These are phyloP conservation scores for Halophytophthora polymorphica DNA, from an alignment of 352 stramenopile species.

Conservation along the genomic window DNA sequence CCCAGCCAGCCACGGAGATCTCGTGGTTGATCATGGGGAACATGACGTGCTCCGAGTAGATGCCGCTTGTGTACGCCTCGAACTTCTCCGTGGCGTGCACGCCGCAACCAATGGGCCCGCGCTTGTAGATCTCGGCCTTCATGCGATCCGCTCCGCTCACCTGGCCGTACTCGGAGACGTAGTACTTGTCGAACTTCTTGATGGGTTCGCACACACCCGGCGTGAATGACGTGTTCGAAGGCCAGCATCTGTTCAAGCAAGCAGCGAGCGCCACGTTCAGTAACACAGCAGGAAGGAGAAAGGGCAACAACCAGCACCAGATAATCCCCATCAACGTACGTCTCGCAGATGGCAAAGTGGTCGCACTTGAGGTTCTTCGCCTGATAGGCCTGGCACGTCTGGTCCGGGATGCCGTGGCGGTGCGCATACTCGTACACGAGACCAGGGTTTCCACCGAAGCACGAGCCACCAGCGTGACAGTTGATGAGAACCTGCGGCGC, in stretches of 20 bases:
- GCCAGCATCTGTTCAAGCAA: slow-evolving; percentile 59
- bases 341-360: slow-evolving; percentile 78
- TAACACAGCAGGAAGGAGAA: neutral
- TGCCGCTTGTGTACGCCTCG: slow-evolving; percentile 67
- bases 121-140: slow-evolving; percentile 92
- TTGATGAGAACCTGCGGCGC: slow-evolving; percentile 84
- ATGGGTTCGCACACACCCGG: slow-evolving; percentile 80
- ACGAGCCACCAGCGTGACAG: slow-evolving; percentile 76
- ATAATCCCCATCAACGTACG: slow-evolving; percentile 31
- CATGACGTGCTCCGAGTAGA: slow-evolving; percentile 84
- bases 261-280: neutral
- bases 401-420: slow-evolving; percentile 87
- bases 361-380: slow-evolving; percentile 81
- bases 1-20: slow-evolving; percentile 88
- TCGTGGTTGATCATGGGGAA: slow-evolving; percentile 87
- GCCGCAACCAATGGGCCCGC: slow-evolving; percentile 87
- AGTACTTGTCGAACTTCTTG: slow-evolving; percentile 88
- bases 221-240: slow-evolving; percentile 85
- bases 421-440: slow-evolving; percentile 87
- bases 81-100: slow-evolving; percentile 88
- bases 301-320: neutral
- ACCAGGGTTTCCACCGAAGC: slow-evolving; percentile 76
- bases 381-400: slow-evolving; percentile 92
- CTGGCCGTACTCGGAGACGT: slow-evolving; percentile 87
- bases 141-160: slow-evolving; percentile 85